Evolutionary conservation across 1,284 basidiomycete genomes (phyloP).

Genomic region (Omphalotus olearius): DNA sequence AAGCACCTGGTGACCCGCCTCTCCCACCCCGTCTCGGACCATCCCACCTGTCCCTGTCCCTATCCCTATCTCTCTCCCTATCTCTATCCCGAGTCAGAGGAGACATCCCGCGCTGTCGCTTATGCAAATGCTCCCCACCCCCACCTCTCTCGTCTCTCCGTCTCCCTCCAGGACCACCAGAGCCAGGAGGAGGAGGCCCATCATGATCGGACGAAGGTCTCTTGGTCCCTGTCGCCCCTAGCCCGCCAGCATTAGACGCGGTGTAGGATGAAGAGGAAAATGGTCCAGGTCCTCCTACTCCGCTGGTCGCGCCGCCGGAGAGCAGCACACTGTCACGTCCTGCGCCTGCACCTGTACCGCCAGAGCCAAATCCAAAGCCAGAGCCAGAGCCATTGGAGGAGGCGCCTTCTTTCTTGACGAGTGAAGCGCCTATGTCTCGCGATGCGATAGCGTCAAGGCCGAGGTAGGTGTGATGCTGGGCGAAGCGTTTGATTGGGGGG

Average conservation of each 20-base stretch:
- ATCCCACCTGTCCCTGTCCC: conserved; percentile 1
- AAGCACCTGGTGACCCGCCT: neutral
- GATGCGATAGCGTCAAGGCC: conserved; percentile 87
- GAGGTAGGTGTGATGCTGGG: conserved; percentile 85
- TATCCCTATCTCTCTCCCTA: conserved; percentile 25
- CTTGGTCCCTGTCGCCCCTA: too few relatives aligned
- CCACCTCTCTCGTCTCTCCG: conserved; percentile 13
- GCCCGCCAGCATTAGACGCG: too few relatives aligned
- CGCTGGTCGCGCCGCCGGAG: neutral
- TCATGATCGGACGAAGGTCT: conserved; percentile 4
- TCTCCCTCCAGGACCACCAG: conserved; percentile 17
- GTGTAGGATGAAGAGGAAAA: too few relatives aligned
- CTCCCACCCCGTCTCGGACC: neutral
- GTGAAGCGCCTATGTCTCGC: conserved; percentile 80
- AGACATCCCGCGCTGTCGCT: conserved; percentile 14
- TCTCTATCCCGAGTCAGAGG: conserved; percentile 29
- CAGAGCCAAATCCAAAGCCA: too few relatives aligned
- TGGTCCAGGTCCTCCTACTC: too few relatives aligned
- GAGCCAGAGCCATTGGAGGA: too few relatives aligned
- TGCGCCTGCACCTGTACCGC: too few relatives aligned
- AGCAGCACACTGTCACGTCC: neutral
- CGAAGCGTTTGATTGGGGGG: conserved; percentile 87
- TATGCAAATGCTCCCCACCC: conserved; percentile 4
- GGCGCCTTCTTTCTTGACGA: conserved; percentile 33
- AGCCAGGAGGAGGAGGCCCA: neutral